phyloP scores from a whole-genome alignment of 495 filamentous ascomycete genomes.

The Platismatia glauca region DNA sequence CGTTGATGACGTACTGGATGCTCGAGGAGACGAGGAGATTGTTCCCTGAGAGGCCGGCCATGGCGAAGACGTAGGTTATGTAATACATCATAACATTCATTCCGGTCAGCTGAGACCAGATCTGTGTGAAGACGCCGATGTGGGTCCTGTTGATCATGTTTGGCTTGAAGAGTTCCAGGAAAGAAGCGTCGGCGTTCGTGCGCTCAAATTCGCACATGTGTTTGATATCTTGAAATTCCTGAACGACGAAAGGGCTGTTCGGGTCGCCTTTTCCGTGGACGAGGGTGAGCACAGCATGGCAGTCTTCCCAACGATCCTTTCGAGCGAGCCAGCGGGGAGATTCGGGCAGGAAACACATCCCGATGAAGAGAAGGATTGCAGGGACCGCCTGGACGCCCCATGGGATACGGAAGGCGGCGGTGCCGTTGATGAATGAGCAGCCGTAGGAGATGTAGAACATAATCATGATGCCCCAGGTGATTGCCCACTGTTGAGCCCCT shows the following conservation, averaged over 20 bases:
- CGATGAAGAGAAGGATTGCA: constrained; percentile 53
- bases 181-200: constrained; percentile 47
- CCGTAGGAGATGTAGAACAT: constrained; percentile 72
- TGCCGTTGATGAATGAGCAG: constrained; percentile 51
- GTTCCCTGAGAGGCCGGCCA: constrained; percentile 49
- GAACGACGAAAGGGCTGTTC: constrained; percentile 53
- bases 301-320: constrained; percentile 70
- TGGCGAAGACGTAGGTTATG: constrained; percentile 66
- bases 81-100: constrained; percentile 79
- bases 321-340: constrained; percentile 68
- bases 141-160: constrained; percentile 60
- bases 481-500: constrained; percentile 65
- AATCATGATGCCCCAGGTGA: constrained; percentile 61
- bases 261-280: constrained; percentile 56
- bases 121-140: constrained; percentile 64
- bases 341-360: constrained; percentile 63
- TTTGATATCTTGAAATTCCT: constrained; percentile 59
- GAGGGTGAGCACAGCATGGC: constrained; percentile 49
- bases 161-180: constrained; percentile 49
- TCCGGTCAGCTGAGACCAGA: constrained; percentile 66
- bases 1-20: constrained; percentile 74
- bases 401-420: constrained; percentile 60
- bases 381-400: constrained; percentile 68
- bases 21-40: constrained; percentile 57
- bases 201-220: constrained; percentile 54